Percentiles rank a stretch among this genome's conserved stretches.
phyloP scores from a whole-genome alignment of 148 eudicot species.

The Rhododendron ferrugineum region DNA sequence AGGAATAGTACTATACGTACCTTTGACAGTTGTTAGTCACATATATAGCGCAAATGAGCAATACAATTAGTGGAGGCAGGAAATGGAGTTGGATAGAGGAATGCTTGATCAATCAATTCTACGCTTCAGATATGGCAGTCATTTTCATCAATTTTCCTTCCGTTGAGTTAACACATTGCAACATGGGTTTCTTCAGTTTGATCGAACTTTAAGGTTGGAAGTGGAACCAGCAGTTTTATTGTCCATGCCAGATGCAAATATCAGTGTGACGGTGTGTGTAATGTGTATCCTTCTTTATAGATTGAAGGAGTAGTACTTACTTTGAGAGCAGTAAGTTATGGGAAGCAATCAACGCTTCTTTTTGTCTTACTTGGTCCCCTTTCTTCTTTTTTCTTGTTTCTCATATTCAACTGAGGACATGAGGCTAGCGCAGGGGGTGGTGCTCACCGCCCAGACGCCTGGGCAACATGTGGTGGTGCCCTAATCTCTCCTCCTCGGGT shows the following conservation, averaged over 20 bases:
- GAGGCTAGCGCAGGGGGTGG: background rate
- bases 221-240: slow-evolving; percentile 4
- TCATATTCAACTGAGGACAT: background rate
- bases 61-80: background rate
- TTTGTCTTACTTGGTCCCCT: background rate
- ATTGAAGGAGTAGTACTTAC: background rate
- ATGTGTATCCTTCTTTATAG: background rate
- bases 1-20: background rate
- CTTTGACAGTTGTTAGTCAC: background rate
- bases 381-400: background rate
- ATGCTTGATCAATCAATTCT: background rate
- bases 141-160: background rate
- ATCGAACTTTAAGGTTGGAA: background rate
- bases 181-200: background rate
- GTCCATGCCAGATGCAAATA: background rate
- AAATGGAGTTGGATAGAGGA: background rate
- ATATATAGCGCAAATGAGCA: background rate
- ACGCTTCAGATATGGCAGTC: background rate
- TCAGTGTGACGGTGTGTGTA: background rate
- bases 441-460: background rate
- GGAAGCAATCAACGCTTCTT: background rate
- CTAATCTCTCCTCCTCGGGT: background rate
- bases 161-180: background rate
- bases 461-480: background rate
- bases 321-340: background rate